Conservation (phyloP, 1,284 basidiomycete species). For the Lignosus rhinocerotis region DNA sequence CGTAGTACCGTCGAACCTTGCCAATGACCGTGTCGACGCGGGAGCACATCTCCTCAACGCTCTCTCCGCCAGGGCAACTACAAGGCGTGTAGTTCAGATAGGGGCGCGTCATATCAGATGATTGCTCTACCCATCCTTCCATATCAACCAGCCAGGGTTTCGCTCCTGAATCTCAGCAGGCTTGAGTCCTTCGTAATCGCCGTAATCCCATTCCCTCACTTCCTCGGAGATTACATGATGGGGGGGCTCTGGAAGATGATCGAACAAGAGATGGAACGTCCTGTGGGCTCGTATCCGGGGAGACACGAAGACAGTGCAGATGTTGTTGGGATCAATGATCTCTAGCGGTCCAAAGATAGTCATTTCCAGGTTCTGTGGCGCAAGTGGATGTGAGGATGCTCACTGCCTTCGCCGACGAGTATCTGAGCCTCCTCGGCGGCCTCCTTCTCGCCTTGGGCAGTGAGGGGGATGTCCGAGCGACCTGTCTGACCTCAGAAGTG, state of each 20-base stretch:
- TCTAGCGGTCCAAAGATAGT: conserved; percentile 43
- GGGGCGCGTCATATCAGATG: neutral
- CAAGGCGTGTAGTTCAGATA: neutral
- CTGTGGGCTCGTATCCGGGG: conserved; percentile 82
- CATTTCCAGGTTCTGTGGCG: neutral
- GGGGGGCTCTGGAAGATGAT: conserved; percentile 51
- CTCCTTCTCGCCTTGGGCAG: conserved; percentile 75
- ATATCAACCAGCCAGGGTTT: conserved; percentile 77
- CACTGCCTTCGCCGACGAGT: conserved; percentile 78
- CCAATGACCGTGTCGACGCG: conserved; percentile 79
- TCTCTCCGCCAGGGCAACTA: conserved; percentile 88
- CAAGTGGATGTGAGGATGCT: conserved; percentile 34
- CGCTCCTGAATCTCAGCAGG: conserved; percentile 72
- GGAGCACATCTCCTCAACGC: conserved; percentile 72
- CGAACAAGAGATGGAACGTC: conserved; percentile 84
- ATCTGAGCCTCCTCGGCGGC: conserved; percentile 64
- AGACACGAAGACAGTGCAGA: conserved; percentile 81
- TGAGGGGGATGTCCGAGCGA: conserved; percentile 84
- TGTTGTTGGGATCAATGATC: conserved; percentile 76
- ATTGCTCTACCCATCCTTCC: conserved; percentile 72
- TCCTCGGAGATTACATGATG: conserved; percentile 63
- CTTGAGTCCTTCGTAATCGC: conserved; percentile 84
- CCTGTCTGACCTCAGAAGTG: conserved; percentile 65
- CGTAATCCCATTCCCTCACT: conserved; percentile 87
- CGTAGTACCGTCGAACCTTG: conserved; percentile 44